Base-by-base conservation (phyloP, 305 asterid genomes). In the Rubia balearica region DNA sequence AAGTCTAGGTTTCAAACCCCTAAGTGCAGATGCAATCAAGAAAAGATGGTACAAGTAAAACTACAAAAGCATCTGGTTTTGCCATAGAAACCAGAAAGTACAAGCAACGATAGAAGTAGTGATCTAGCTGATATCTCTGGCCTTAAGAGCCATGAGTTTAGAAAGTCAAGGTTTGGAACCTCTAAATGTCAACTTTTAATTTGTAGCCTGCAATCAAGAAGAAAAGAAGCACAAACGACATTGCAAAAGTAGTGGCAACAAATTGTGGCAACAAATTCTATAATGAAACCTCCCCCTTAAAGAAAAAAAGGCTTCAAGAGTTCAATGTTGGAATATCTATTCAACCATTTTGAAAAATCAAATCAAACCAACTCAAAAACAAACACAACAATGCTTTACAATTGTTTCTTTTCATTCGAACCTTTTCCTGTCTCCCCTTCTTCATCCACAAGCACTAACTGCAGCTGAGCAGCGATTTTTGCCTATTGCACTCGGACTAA, bases 311-410 rank as follows among this genome's bases (percentile, higher is more conserved):
- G 19, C 56, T 48, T 4, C 21, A 73, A n/a, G 30, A 22, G 51
- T 66, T 12, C 60, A 11, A 59, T 43, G 49, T 61, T 73, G 67
- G 45, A 45, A 36, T 67, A 60, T 59, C 56, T 46, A 59, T 68
- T 73, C 22, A 60, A 60, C 40, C 64, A 67, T 61, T 61, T 74
- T 68, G 68, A 61, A 24, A 68, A 48, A 21, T 48, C 68, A 33
- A 45, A n/a, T 68, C 73, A 74, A 74, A 57, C 72, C 41, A 57
- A 67, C 51, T 55, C 36, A 45, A 51, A 57, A 46, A 38, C 30
- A 67, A 74, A 59, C 24, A 12, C 21, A 67, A 33, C 45, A 51
- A 13, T 73, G 8, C 41, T 67, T 56, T 70, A 73, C 4, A 12
- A 55, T 5, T 53, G n/a, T 17, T 65, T 17, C 33, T 42, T 66